Evolutionary conservation across 1,139 yeast genomes (phyloP), one percentile per base, ranked within the genome.

Genomic region (Taphrina flavorubra): DNA sequence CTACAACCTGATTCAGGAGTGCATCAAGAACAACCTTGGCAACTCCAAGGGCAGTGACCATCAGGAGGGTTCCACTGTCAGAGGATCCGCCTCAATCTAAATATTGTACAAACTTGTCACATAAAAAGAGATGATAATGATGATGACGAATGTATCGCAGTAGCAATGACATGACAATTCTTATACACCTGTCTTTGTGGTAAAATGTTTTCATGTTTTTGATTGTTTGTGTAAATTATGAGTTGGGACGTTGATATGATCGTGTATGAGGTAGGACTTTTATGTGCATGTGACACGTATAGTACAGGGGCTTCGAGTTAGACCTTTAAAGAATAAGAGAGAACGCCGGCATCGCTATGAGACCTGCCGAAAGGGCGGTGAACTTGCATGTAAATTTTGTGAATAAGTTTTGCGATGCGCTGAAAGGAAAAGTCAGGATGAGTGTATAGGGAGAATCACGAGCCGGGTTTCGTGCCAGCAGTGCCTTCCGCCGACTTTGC

Each of bases 41-140:
- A 63, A 63, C 36, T 36, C 46, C 13, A 42, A 55, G 44, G 67
- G 67, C 4, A 58, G 51, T 14, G 67, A 63, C 25, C 67, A 63
- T 36, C 67, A 63, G 55, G 67, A 42, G 46, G 67, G 67, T 2
- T 63, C 67, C 18, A 16, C 51, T 4, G 67, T 55, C 25, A 42
- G 67, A 6, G 67, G 67, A 13, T 55, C 61, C n/a, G 55, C 67
- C 16, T 42, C 61, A 10, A 55, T 63, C 46, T 63, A 18, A 40
- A 20, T 7, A 8, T 8, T 18, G 14, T 10, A 39, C 2, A 47
- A 11, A 5, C 6, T 11, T 14, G 13, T 13, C 31, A 6, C 16
- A 18, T 39, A 39, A 39, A 11, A 14, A 39, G 42, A 39, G 14
- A 39, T 14, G 42, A 39, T 11, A 39, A 39, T 14, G 42, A 39